Evolutionary conservation across 768 basidiomycete genomes (phyloP).

Genomic region (Amanita phalloides): DNA sequence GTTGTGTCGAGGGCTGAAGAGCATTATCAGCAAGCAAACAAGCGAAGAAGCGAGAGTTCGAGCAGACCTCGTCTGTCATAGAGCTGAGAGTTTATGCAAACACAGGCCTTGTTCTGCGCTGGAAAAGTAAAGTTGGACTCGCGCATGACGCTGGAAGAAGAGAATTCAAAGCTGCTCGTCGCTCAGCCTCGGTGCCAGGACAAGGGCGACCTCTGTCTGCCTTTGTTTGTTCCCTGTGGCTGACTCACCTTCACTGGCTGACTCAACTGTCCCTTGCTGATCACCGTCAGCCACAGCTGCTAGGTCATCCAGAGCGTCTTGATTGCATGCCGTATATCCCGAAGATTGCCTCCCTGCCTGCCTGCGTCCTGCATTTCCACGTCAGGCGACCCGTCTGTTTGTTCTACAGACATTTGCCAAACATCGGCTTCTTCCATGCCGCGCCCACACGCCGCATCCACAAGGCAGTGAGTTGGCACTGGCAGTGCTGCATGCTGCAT

Average conservation of each 20-base stretch:
- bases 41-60: conserved; percentile 2
- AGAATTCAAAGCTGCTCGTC: background rate
- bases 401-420: no score
- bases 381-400: no score
- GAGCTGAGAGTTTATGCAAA: conserved; percentile 88
- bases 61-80: conserved; percentile 85
- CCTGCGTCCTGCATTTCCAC: no score
- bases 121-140: conserved; percentile 95
- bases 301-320: no score
- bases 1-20: conserved; percentile 40
- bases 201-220: conserved; percentile 2
- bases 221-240: conserved; percentile 9
- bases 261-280: background rate
- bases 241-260: conserved; percentile 8
- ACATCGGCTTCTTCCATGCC: no score
- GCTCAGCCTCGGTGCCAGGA: conserved; percentile 1
- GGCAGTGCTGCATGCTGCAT: no score
- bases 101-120: conserved; percentile 88
- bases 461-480: no score
- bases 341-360: no score
- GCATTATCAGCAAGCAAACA: conserved; percentile 9
- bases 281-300: background rate
- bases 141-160: conserved; percentile 44
- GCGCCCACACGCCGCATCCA: no score
- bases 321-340: no score